Conservation (phyloP, 2,329 filamentous ascomycete genomes). For the Cordyceps farinosa region DNA sequence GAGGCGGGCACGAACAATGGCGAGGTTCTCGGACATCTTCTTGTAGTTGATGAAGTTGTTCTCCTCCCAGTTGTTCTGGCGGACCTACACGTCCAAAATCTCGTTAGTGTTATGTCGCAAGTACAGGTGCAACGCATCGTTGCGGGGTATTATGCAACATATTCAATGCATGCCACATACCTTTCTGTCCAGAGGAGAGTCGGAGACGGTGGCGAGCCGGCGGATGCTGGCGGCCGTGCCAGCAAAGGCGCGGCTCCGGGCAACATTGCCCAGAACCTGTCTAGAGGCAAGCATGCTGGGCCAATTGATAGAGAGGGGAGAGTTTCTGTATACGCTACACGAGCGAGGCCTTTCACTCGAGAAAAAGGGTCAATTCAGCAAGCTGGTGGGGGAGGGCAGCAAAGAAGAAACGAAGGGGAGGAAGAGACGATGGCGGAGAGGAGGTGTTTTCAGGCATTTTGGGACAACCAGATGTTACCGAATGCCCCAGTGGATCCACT, state of each 20-base stretch:
- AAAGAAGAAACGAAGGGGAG: conserved; percentile 23
- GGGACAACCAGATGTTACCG: background rate
- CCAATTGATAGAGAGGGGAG: conserved; percentile 31
- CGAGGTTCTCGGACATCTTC: conserved; percentile 98
- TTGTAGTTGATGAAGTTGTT: conserved; percentile 98
- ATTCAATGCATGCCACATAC: conserved; percentile 40
- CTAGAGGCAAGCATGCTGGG: conserved; percentile 65
- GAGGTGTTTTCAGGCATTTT: conserved; percentile 26
- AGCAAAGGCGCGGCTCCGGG: conserved; percentile 56
- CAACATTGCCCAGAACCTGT: conserved; percentile 63
- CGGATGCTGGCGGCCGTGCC: conserved; percentile 59
- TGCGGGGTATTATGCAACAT: background rate
- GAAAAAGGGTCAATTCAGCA: conserved; percentile 19
- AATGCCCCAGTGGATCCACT: conserved; percentile 12
- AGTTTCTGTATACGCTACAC: conserved; percentile 14
- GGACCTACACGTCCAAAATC: conserved; percentile 49
- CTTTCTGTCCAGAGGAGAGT: conserved; percentile 87
- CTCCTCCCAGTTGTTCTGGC: conserved; percentile 96
- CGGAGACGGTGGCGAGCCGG: conserved; percentile 79
- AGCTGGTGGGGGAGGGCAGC: conserved; percentile 25
- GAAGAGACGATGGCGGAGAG: conserved; percentile 25
- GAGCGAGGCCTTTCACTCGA: conserved; percentile 17
- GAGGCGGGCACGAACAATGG: conserved; percentile 81
- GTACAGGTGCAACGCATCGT: background rate
- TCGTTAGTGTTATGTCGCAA: background rate